Conservation (phyloP, 1,284 basidiomycete genomes). For the Apiotrichum akiyoshidainum region DNA sequence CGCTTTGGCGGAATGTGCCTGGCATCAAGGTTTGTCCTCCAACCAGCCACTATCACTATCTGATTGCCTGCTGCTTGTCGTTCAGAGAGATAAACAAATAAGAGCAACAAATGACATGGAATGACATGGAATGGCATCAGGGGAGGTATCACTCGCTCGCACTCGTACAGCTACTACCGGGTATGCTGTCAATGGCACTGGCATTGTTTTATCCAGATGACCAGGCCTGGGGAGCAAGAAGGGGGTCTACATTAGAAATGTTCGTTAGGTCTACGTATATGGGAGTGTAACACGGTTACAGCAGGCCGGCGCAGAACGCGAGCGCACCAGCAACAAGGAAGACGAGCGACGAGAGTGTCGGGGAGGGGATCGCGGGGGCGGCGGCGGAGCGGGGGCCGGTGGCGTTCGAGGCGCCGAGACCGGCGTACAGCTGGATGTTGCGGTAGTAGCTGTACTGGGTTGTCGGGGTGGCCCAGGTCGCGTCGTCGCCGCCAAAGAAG, state of each 20-base stretch:
- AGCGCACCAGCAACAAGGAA: not conserved
- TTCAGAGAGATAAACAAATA: too few species aligned
- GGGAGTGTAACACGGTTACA: not conserved
- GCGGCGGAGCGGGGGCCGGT: conserved; percentile 14
- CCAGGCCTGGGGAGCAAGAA: too few species aligned
- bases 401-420: conserved; percentile 31
- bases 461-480: conserved; percentile 44
- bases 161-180: too few species aligned
- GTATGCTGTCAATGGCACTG: too few species aligned
- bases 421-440: conserved; percentile 43
- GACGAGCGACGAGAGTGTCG: not conserved
- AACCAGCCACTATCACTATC: too few species aligned
- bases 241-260: not conserved
- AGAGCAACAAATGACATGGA: too few species aligned
- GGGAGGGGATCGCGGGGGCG: not conserved
- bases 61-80: too few species aligned
- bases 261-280: not conserved
- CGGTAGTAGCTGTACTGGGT: conserved; percentile 46
- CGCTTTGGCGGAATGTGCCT: too few species aligned
- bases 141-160: too few species aligned
- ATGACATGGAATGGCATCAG: too few species aligned
- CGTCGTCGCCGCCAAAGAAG: conserved; percentile 51
- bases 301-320: not conserved
- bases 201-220: too few species aligned
- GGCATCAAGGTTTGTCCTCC: too few species aligned